A percentile compares a stretch with the other conserved stretches of the same genome.
phyloP scores from a whole-genome alignment of 164 flowering plant species.

The Protea cynaroides region DNA sequence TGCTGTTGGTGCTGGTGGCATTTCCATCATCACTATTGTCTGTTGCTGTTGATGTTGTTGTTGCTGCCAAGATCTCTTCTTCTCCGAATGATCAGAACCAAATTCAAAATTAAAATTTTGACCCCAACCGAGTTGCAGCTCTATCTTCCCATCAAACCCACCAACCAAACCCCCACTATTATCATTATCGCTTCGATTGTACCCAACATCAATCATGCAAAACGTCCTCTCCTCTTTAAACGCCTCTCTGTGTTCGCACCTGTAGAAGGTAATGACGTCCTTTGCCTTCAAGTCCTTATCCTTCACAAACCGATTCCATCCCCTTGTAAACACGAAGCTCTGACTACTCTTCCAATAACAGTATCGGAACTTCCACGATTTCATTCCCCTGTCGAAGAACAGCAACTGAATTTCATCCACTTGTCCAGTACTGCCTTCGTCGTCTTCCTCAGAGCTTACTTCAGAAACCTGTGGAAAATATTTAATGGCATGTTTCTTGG shows the following conservation, averaged over 20 bases:
- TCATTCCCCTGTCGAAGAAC: constrained; percentile 42
- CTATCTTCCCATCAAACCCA: constrained; percentile 1
- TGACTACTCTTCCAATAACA: constrained; percentile 90
- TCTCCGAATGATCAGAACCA: constrained; percentile 1
- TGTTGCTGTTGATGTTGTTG: too few relatives aligned
- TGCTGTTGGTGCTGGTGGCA: not conserved
- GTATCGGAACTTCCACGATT: constrained; percentile 63
- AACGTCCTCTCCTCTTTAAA: constrained; percentile 5
- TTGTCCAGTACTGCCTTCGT: constrained; percentile 10
- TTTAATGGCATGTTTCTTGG: constrained; percentile 59
- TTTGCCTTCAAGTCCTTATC: constrained; percentile 48
- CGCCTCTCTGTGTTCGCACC: constrained; percentile 21
- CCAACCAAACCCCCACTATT: not conserved
- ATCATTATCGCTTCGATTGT: constrained; percentile 3
- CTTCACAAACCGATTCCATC: constrained; percentile 71
- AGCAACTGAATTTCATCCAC: constrained; percentile 28
- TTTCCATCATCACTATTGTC: constrained; percentile 3
- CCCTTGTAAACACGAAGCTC: constrained; percentile 73
- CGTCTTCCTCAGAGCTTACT: constrained; percentile 5
- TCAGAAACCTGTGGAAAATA: constrained; percentile 39
- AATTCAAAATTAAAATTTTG: not conserved
- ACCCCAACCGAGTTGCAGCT: constrained; percentile 15
- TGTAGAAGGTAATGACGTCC: constrained; percentile 46
- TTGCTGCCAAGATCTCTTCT: too few relatives aligned
- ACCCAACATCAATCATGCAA: constrained; percentile 25